Percentiles rank a stretch among this genome's conserved stretches.
phyloP scores from a whole-genome alignment of 2,329 filamentous ascomycete species.

The Colletotrichum sp. region DNA sequence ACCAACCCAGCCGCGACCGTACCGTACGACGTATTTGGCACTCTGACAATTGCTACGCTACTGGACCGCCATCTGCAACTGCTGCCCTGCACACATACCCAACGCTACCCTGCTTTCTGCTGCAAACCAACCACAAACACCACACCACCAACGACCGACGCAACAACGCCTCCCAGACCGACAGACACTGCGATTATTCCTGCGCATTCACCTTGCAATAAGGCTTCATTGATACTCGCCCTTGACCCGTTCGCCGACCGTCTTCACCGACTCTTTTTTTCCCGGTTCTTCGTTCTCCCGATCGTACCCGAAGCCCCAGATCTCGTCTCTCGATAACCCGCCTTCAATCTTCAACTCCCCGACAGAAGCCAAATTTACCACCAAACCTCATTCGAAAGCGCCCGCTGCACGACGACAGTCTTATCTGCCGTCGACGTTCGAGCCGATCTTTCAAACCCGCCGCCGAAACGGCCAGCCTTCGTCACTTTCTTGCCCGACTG shows the following conservation, averaged over 20 bases:
- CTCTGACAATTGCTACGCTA: neutral
- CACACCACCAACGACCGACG: neutral
- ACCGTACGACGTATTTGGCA: neutral
- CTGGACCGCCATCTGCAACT: neutral
- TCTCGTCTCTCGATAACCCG: neutral
- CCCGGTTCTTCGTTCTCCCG: neutral
- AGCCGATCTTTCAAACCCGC: neutral
- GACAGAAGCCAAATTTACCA: neutral
- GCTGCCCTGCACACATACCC: neutral
- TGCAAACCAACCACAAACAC: slow-evolving; percentile 1
- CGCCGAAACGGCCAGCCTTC: neutral
- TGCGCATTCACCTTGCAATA: neutral
- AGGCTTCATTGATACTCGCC: neutral
- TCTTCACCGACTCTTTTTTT: neutral
- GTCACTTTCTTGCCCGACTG: neutral
- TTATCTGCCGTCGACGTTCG: neutral
- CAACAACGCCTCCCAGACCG: neutral
- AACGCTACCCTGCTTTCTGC: slow-evolving; percentile 1
- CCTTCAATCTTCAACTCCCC: neutral
- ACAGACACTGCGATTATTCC: neutral
- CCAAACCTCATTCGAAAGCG: neutral
- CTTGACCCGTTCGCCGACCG: neutral
- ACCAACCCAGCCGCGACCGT: neutral
- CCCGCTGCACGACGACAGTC: neutral
- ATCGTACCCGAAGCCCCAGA: neutral